These are phyloP conservation scores for Brasenia schreberi DNA, from an alignment of 164 flowering plant genomes.

Conservation along the genomic window DNA sequence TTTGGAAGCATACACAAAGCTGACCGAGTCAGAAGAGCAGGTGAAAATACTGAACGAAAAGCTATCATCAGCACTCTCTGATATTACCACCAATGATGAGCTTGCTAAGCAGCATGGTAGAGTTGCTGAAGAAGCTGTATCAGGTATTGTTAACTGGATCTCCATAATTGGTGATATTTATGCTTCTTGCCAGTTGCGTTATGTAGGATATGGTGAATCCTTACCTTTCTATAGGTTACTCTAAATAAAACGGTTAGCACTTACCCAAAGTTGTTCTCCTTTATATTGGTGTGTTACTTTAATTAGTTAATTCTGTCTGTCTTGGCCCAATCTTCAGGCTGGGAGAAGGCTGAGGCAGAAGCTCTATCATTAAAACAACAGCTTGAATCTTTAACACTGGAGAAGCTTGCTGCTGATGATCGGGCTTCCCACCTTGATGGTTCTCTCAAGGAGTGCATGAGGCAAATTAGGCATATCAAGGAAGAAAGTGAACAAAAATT, in stretches of 20 bases:
- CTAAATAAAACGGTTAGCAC: too few species aligned
- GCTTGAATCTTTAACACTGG: constrained; percentile 79
- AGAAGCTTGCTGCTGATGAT: constrained; percentile 86
- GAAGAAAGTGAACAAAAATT: constrained; percentile 85
- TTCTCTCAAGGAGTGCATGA: constrained; percentile 97
- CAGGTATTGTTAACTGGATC: constrained; percentile 25
- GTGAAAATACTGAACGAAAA: constrained; percentile 44
- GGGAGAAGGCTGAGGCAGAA: constrained; percentile 99
- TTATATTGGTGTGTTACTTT: too few species aligned
- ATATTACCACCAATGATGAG: constrained; percentile 50
- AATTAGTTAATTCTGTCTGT: too few species aligned
- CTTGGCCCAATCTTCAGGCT: constrained; percentile 43
- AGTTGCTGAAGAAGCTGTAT: constrained; percentile 85
- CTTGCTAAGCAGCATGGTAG: constrained; percentile 70
- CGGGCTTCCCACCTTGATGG: constrained; percentile 87
- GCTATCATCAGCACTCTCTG: constrained; percentile 36
- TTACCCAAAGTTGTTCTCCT: too few species aligned
- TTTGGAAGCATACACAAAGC: constrained; percentile 62
- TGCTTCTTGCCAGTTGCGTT: too few species aligned
- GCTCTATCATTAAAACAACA: constrained; percentile 71
- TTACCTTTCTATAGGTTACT: too few species aligned
- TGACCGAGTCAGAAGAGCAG: constrained; percentile 73
- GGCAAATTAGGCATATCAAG: constrained; percentile 78
- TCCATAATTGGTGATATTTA: too few species aligned
- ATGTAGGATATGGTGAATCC: too few species aligned